Base-by-base conservation (phyloP, 441 rosid genomes). In the Isatis lusitanica region DNA sequence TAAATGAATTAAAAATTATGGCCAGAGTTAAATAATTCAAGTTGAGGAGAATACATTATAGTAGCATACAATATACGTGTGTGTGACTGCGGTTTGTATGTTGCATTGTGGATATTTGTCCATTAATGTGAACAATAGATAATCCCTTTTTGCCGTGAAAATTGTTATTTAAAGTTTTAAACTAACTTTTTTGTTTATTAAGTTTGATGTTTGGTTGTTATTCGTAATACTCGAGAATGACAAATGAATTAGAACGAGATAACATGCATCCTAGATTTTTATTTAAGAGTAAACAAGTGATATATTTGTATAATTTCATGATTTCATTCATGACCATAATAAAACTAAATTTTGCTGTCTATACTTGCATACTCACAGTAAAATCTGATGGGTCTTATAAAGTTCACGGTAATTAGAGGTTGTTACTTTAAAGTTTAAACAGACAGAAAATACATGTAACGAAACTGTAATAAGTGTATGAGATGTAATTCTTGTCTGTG, bases 401-500 rank as follows among this genome's bases (percentile, higher is more conserved):
- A 40, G 28, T 40, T 28, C 1, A 44, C 26, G 6, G 48, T 52
- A 68, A 61, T 62, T 46, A 68, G 59, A 44, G 70, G 69, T 31
- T 62, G 24, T 53, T 61, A 33, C 64, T 68, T 21, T 21, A 21
- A 21, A 21, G 2, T 26, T 35, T 15, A 33, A 67, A 12, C 56
- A 67, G 46, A 50, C 73, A 66, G n/a, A 66, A 57, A 48, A 17
- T 52, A 58, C 30, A 60, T 60, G 47, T 21, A 50, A 60, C 9
- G 11, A 60, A 48, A 74, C 35, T 60, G 70, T 68, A 44, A 18
- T 33, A 61, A 53, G 70, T 44, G 61, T 55, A 55, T n/a, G 65
- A 70, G 61, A 75, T 75, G 61, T 66, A 55, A 9, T 35, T 44
- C 44, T 55, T 62, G 79, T 63, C 70, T 69, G 53, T 63, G 60